phyloP scores from a whole-genome alignment of 2,329 filamentous ascomycete genomes.

The Lasiodiplodia citricola region DNA sequence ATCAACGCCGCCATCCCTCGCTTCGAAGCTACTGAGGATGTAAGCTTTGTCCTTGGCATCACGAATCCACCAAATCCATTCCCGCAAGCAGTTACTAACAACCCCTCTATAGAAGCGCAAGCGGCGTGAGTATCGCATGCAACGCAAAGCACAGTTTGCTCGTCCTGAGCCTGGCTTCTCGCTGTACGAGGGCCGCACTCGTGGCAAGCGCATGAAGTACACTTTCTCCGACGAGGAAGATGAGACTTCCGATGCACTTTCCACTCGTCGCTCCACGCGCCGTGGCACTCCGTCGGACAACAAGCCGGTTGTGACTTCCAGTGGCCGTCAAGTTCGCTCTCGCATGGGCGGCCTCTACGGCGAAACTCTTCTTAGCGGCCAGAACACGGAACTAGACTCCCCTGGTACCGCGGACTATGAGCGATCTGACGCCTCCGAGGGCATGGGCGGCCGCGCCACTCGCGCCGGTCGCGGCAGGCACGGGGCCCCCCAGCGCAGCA shows the following conservation, averaged over 20 bases:
- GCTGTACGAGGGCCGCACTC: constrained; percentile 92
- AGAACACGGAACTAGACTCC: constrained; percentile 49
- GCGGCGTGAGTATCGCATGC: constrained; percentile 86
- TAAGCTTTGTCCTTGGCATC: constrained; percentile 47
- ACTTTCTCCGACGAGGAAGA: constrained; percentile 89
- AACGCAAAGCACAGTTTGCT: constrained; percentile 84
- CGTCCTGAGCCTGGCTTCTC: constrained; percentile 89
- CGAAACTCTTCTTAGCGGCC: constrained; percentile 63
- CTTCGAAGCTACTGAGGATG: constrained; percentile 92
- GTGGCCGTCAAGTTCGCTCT: constrained; percentile 81
- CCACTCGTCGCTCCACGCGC: constrained; percentile 67
- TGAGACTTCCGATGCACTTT: constrained; percentile 68
- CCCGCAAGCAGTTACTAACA: background rate
- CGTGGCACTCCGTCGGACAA: constrained; percentile 76
- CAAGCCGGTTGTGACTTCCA: constrained; percentile 75
- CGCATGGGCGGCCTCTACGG: constrained; percentile 68
- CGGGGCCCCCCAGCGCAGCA: constrained; percentile 37
- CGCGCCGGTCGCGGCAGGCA: constrained; percentile 41
- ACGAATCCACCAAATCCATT: background rate
- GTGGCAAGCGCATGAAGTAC: constrained; percentile 95
- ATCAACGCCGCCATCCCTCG: constrained; percentile 82
- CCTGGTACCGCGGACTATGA: constrained; percentile 51
- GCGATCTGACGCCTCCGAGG: constrained; percentile 52
- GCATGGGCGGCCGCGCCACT: constrained; percentile 49
- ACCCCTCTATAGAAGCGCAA: constrained; percentile 74